Conservation (phyloP, 1,284 basidiomycete genomes). For the Meira nashicola region DNA sequence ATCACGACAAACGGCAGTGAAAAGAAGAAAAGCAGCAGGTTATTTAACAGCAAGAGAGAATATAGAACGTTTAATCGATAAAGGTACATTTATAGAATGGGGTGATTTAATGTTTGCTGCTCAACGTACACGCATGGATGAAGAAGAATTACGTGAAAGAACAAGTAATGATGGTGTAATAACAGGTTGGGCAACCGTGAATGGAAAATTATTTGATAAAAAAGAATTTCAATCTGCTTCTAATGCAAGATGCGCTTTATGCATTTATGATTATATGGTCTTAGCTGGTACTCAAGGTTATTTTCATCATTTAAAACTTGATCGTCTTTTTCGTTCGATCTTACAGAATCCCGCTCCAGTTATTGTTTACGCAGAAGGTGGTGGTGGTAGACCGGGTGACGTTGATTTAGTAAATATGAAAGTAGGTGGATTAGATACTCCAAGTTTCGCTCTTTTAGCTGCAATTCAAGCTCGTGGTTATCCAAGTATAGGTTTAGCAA, state of each 20-base stretch:
- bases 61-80: slow-evolving; percentile 33
- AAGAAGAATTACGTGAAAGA: slow-evolving; percentile 15
- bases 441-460: slow-evolving; percentile 31
- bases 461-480: slow-evolving; percentile 23
- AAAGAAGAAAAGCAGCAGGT: slow-evolving; percentile 25
- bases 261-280: slow-evolving; percentile 32
- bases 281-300: slow-evolving; percentile 34
- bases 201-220: slow-evolving; percentile 12
- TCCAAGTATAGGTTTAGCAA: slow-evolving; percentile 28
- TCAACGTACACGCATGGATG: slow-evolving; percentile 14
- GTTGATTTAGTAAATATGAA: slow-evolving; percentile 18
- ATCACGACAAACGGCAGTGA: slow-evolving; percentile 15
- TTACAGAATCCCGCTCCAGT: slow-evolving; percentile 24
- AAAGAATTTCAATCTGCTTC: neutral
- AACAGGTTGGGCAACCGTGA: slow-evolving; percentile 25
- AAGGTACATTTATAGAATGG: slow-evolving; percentile 26
- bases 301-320: slow-evolving; percentile 32
- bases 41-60: slow-evolving; percentile 32
- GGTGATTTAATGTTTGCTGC: slow-evolving; percentile 30
- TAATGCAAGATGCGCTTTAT: slow-evolving; percentile 9
- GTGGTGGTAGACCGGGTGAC: slow-evolving; percentile 34
- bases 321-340: slow-evolving; percentile 22
- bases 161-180: slow-evolving; percentile 34
- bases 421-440: slow-evolving; percentile 23
- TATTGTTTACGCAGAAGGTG: slow-evolving; percentile 36